phyloP scores from a whole-genome alignment of 257 asterid species.

The Henckelia pumila region DNA sequence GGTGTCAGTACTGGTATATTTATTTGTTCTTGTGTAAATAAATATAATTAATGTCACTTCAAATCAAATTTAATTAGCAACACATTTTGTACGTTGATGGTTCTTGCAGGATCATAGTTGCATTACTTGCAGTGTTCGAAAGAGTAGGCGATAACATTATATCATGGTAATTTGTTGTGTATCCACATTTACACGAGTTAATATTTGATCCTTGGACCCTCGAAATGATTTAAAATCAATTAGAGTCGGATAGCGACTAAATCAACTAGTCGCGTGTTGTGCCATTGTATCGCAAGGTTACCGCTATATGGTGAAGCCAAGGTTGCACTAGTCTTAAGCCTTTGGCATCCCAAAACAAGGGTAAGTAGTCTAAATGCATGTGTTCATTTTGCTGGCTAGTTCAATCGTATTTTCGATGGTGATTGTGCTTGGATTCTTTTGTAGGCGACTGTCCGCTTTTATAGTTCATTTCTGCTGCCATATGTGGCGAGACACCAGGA shows the following conservation, averaged over 20 bases:
- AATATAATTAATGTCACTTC: neutral
- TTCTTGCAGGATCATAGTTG: constrained; percentile 44
- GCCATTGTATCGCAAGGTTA: constrained; percentile 32
- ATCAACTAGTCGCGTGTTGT: neutral
- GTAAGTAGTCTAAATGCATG: constrained; percentile 24
- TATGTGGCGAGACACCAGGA: constrained; percentile 40
- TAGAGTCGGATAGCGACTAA: neutral
- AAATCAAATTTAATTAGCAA: neutral
- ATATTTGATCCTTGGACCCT: neutral
- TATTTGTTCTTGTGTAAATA: neutral
- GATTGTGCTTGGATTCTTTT: neutral
- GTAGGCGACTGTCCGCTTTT: constrained; percentile 44
- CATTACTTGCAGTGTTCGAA: constrained; percentile 43
- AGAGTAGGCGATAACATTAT: constrained; percentile 44
- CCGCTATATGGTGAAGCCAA: constrained; percentile 61
- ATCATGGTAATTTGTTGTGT: constrained; percentile 37
- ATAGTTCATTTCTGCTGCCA: constrained; percentile 39
- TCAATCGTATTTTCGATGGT: neutral
- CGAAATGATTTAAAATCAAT: no score
- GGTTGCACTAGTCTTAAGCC: constrained; percentile 49
- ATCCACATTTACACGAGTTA: neutral
- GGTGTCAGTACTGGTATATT: constrained; percentile 56
- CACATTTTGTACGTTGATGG: neutral
- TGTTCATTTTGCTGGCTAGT: neutral
- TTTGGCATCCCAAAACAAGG: constrained; percentile 59